phyloP scores from a whole-genome alignment of 108 stramenopile species.

The Phaeodactylum tricornutum region DNA sequence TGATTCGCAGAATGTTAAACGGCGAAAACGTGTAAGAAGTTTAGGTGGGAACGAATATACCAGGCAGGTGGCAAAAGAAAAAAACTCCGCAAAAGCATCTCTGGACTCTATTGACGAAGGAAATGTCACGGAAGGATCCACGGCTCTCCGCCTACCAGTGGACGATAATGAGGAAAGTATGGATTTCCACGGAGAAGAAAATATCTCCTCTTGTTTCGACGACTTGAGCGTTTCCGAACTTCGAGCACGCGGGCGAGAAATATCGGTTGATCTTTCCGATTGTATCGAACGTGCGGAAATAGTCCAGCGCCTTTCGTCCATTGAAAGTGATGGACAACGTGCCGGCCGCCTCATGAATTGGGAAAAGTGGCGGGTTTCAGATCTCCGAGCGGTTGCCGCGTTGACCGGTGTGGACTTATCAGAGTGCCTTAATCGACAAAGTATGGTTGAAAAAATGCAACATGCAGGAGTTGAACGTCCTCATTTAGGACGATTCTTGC shows the following conservation, averaged over 20 bases:
- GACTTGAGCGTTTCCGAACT: slow-evolving; percentile 17
- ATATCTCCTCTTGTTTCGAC: no score
- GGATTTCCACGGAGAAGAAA: no score
- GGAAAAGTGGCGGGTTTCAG: slow-evolving; percentile 1
- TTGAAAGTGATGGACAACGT: background rate
- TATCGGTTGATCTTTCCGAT: slow-evolving; percentile 30
- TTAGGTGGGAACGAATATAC: no score
- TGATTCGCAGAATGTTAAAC: no score
- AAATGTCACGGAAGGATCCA: no score
- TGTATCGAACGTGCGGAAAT: slow-evolving; percentile 48
- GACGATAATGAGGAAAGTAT: no score
- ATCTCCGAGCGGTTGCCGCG: slow-evolving; percentile 5
- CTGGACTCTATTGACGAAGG: no score
- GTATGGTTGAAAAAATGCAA: slow-evolving; percentile 19
- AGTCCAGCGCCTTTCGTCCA: slow-evolving; percentile 15
- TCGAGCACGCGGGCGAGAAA: slow-evolving; percentile 20
- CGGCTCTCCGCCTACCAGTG: no score
- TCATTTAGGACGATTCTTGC: slow-evolving; percentile 25
- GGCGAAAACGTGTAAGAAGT: no score
- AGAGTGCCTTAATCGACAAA: slow-evolving; percentile 9
- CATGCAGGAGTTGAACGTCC: slow-evolving; percentile 11
- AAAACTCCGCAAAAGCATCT: no score
- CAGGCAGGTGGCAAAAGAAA: no score
- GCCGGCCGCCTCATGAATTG: background rate
- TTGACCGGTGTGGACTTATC: slow-evolving; percentile 13